Conservation (phyloP, 2,329 filamentous ascomycete species). For the Aureobasidium sp. region DNA sequence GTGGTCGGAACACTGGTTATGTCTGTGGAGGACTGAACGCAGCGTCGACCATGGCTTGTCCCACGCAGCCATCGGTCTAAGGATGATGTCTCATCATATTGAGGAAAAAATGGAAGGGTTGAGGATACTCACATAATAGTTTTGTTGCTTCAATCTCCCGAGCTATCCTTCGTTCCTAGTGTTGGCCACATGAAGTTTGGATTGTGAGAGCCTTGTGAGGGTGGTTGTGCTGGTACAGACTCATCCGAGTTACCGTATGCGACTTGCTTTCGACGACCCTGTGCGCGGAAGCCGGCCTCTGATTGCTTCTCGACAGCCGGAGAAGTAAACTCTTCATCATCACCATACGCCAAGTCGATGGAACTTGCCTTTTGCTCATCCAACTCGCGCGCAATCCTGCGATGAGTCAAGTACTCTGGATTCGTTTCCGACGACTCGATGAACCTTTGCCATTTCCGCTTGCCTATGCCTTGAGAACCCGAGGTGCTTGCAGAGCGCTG, state of each 20-base stretch:
- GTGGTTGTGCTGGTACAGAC: not conserved
- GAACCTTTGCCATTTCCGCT: slow-evolving; percentile 29
- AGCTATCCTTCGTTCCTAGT: not conserved
- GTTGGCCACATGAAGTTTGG: slow-evolving; percentile 10
- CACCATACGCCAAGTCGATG: slow-evolving; percentile 41
- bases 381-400: slow-evolving; percentile 36
- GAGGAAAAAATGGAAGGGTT: not conserved
- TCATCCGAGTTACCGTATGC: not conserved
- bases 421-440: slow-evolving; percentile 30
- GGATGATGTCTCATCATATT: slow-evolving; percentile 33
- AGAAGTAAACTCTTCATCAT: slow-evolving; percentile 1
- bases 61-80: slow-evolving; percentile 28
- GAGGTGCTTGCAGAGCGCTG: slow-evolving; percentile 3
- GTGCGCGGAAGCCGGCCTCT: not conserved
- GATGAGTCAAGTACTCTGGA: slow-evolving; percentile 34
- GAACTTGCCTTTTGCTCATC: slow-evolving; percentile 33
- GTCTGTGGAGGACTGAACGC: slow-evolving; percentile 1
- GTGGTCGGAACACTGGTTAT: slow-evolving; percentile 14
- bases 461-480: slow-evolving; percentile 13
- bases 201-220: not conserved
- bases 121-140: not conserved
- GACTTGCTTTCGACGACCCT: not conserved
- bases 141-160: not conserved
- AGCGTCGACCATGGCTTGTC: slow-evolving; percentile 3
- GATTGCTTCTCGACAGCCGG: not conserved